phyloP scores from a whole-genome alignment of 2,329 filamentous ascomycete genomes.

The Claviceps spartinae region DNA sequence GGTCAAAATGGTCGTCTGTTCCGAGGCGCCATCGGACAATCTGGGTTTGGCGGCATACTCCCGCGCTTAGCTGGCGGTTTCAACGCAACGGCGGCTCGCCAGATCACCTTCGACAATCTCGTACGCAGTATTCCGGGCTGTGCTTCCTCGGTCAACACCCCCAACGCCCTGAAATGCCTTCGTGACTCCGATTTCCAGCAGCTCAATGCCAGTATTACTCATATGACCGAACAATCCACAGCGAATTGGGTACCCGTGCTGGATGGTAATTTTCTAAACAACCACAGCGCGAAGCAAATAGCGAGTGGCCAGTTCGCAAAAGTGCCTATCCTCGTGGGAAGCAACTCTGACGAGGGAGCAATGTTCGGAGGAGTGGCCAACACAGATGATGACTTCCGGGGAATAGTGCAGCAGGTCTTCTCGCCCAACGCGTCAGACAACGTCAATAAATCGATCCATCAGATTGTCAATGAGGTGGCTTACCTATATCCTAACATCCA shows the following conservation, averaged over 20 bases:
- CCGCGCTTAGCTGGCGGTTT: not conserved
- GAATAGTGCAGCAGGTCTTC: not conserved
- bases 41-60: not conserved
- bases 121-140: not conserved
- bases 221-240: not conserved
- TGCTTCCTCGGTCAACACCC: not conserved
- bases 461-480: not conserved
- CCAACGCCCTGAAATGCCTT: not conserved
- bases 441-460: not conserved
- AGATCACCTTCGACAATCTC: not conserved
- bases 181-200: not conserved
- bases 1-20: not conserved
- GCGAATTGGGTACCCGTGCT: not conserved
- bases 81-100: not conserved
- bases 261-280: not conserved
- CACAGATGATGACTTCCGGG: not conserved
- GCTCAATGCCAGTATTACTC: not conserved
- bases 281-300: not conserved
- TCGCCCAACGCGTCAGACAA: not conserved
- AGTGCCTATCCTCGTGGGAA: not conserved
- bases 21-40: not conserved
- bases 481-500: not conserved
- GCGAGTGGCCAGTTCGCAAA: not conserved
- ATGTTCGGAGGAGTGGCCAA: not conserved
- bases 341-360: not conserved